phyloP scores from a whole-genome alignment of 108 stramenopile genomes.

The Pseudonitzschia delicatissima region DNA sequence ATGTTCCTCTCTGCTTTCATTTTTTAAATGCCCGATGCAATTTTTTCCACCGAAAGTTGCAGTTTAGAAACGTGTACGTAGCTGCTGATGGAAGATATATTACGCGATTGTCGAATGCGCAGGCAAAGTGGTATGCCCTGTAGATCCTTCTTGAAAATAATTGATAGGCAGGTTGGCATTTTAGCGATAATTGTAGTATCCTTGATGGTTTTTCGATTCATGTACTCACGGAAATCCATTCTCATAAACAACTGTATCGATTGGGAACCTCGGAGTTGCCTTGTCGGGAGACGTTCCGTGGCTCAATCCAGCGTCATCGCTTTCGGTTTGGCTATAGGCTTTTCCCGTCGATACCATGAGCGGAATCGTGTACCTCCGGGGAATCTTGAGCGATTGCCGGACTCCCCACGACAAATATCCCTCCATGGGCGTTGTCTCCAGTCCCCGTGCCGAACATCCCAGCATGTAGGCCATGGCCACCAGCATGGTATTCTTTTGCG shows the following conservation, averaged over 20 bases:
- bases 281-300: slow-evolving; percentile 41
- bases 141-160: too few relatives aligned
- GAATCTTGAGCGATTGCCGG: slow-evolving; percentile 58
- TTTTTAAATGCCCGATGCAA: too few relatives aligned
- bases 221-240: slow-evolving; percentile 48
- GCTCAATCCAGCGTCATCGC: slow-evolving; percentile 64
- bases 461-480: slow-evolving; percentile 87
- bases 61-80: too few relatives aligned
- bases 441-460: slow-evolving; percentile 71
- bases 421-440: slow-evolving; percentile 92
- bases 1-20: too few relatives aligned
- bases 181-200: too few relatives aligned
- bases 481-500: slow-evolving; percentile 89
- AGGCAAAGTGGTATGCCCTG: too few relatives aligned
- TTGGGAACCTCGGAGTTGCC: slow-evolving; percentile 46
- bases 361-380: slow-evolving; percentile 61
- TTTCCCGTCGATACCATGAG: slow-evolving; percentile 68
- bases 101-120: too few relatives aligned
- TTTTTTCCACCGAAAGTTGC: too few relatives aligned
- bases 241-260: slow-evolving; percentile 50
- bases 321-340: slow-evolving; percentile 24
- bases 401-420: slow-evolving; percentile 67
- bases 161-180: too few relatives aligned
- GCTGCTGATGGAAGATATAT: too few relatives aligned
- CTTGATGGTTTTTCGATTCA: too few relatives aligned